phyloP scores from a whole-genome alignment of 306 rosid species.

The Ziziphus jujuba region DNA sequence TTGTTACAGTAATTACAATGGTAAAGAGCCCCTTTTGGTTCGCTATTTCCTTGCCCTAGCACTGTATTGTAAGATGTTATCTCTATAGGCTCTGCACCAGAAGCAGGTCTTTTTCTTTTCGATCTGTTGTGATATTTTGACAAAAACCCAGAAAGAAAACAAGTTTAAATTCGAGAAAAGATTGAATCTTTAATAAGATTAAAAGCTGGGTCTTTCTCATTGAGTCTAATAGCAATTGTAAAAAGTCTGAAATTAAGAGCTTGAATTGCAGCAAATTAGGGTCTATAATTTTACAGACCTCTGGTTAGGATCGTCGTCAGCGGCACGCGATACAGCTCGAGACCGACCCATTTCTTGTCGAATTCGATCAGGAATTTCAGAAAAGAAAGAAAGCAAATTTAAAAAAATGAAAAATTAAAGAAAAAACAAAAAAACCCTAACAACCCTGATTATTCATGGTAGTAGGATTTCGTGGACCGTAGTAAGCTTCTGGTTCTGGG shows the following conservation, averaged over 20 bases:
- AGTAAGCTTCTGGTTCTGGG: background rate
- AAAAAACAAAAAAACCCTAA: background rate
- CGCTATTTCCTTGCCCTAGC: constrained; percentile 29
- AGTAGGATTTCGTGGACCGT: background rate
- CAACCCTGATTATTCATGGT: background rate
- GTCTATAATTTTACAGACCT: constrained; percentile 22
- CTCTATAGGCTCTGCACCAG: constrained; percentile 38
- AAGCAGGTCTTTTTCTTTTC: constrained; percentile 58
- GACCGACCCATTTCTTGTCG: constrained; percentile 47
- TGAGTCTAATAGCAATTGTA: background rate
- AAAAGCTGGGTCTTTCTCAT: background rate
- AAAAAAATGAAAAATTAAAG: background rate
- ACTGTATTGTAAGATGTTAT: constrained; percentile 16
- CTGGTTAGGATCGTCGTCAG: constrained; percentile 34
- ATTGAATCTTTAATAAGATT: background rate
- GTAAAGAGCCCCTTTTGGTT: constrained; percentile 46
- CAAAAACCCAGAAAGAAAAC: constrained; percentile 12
- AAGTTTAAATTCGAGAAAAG: constrained; percentile 13
- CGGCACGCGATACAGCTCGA: constrained; percentile 38
- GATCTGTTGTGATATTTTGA: constrained; percentile 33
- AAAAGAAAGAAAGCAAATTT: constrained; percentile 11
- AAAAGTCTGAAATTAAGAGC: background rate
- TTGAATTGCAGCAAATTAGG: constrained; percentile 6
- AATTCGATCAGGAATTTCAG: background rate
- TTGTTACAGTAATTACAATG: constrained; percentile 60